Percentiles rank a stretch among this genome's conserved stretches.
Conservation (phyloP, 2,329 filamentous ascomycete genomes). For the Exserohilum turcica region DNA sequence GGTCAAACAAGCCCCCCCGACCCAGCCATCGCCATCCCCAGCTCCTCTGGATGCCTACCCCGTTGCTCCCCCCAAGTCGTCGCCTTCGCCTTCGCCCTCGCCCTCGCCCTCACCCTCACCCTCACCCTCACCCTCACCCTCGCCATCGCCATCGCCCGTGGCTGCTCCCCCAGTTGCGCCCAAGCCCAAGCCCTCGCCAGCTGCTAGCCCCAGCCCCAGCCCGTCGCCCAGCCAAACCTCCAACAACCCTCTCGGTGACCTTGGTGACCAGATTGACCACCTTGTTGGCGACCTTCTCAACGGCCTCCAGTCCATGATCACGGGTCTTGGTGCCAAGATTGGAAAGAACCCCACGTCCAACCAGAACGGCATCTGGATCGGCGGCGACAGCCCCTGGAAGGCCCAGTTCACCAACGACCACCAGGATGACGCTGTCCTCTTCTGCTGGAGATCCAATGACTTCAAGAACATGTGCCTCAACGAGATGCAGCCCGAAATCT, state of each 20-base stretch:
- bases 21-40: too few relatives aligned
- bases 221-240: slow-evolving; percentile 3
- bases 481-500: slow-evolving; percentile 43
- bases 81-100: background rate
- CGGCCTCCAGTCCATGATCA: slow-evolving; percentile 29
- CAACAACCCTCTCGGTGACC: slow-evolving; percentile 1
- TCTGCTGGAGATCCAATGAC: slow-evolving; percentile 45
- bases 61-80: background rate
- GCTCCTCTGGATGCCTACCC: too few relatives aligned
- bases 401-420: slow-evolving; percentile 46
- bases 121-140: slow-evolving; percentile 2
- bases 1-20: slow-evolving; percentile 14
- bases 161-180: too few relatives aligned
- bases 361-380: slow-evolving; percentile 46
- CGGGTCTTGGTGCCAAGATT: slow-evolving; percentile 26
- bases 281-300: slow-evolving; percentile 16
- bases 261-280: slow-evolving; percentile 13
- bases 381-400: slow-evolving; percentile 41
- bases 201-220: background rate
- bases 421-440: slow-evolving; percentile 38
- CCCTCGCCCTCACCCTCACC: slow-evolving; percentile 1
- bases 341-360: slow-evolving; percentile 37
- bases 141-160: background rate
- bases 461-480: slow-evolving; percentile 47
- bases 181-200: too few relatives aligned